Evolutionary conservation across 495 filamentous ascomycete species (phyloP), one percentile per base, ranked within the genome.

Genomic region (Penicillium flavigenum): DNA sequence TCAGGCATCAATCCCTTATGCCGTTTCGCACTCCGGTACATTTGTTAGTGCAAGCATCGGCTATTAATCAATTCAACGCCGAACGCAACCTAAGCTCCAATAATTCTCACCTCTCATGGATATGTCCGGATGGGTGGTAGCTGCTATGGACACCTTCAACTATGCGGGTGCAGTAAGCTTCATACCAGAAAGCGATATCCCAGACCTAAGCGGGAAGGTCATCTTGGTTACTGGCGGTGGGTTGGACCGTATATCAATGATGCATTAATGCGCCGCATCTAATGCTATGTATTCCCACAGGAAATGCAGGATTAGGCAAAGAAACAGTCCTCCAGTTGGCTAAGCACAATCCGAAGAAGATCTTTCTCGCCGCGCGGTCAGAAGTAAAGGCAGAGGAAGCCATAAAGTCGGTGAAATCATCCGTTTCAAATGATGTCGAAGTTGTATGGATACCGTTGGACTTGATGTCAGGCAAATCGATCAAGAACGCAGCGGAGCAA

Each of bases 271-370:
- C 12, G 0, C 12, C 4, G 3, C 24, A 29, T 34, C 12, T 34
- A 27, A 48, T 34, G 1, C 6, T 38, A 58, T 34, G 44, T 8
- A 6, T 11, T 11, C 11, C n/a, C 19, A 14, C 38, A 72, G 83
- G 83, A 47, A 88, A 80, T 47, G 69, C 75, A 29, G 86, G 87
- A 0, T 71, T 88, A 0, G 85, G 85, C 42, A 80, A 78, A 59
- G 79, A 81, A 50, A 77, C 81, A 8, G 68, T 84, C 36, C 66
- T 78, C 24, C 74, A 78, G 11, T 75, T 85, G 2, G 77, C 79
- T 43, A 76, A 77, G 52, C 84, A 87, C 54, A 63, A 77, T 17
- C 84, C 86, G 8, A 59, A 65, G 11, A 73, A 80, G 24, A 82
- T 88, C 43, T 86, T 76, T 63, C 75, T 88, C 45, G 53, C 64